These are phyloP conservation scores for Thamnidium elegans DNA, from an alignment of 192 early-diverging fungal species.

Conservation along the genomic window DNA sequence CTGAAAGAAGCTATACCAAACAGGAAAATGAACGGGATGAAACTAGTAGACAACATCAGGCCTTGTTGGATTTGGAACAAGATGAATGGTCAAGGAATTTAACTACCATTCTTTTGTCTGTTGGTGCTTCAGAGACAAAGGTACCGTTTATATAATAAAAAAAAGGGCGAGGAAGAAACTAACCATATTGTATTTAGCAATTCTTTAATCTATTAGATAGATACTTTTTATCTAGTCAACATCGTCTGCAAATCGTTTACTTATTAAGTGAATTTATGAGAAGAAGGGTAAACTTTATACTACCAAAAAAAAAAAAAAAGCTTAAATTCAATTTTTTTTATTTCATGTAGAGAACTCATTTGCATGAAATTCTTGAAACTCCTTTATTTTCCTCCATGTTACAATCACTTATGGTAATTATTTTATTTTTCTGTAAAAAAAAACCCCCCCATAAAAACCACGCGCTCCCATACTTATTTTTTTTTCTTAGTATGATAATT, in stretches of 20 bases:
- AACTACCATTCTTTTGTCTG: conserved; percentile 15
- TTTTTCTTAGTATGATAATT: conserved; percentile 45
- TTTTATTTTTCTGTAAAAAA: not conserved
- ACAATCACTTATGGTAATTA: conserved; percentile 49
- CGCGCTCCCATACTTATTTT: no score
- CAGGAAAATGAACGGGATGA: conserved; percentile 7
- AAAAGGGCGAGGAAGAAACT: not conserved
- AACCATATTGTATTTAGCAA: conserved; percentile 18
- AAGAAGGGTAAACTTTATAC: conserved; percentile 36
- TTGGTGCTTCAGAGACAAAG: conserved; percentile 36
- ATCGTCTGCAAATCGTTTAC: conserved; percentile 46
- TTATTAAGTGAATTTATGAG: conserved; percentile 49
- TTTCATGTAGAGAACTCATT: conserved; percentile 39
- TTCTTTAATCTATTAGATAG: conserved; percentile 49
- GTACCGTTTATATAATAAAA: conserved; percentile 4
- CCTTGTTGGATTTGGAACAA: conserved; percentile 29
- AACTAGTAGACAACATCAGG: conserved; percentile 14
- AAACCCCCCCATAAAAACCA: no score
- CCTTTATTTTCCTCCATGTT: conserved; percentile 49
- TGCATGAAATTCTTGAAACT: conserved; percentile 53
- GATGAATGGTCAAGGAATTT: conserved; percentile 40
- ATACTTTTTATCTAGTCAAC: conserved; percentile 46
- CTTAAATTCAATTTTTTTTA: not conserved
- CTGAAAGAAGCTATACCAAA: conserved; percentile 5
- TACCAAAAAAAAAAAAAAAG: not conserved